Evolutionary conservation across 306 rosid genomes (phyloP), one percentile per base, ranked within the genome.

Genomic region (Cucurbita pepo): DNA sequence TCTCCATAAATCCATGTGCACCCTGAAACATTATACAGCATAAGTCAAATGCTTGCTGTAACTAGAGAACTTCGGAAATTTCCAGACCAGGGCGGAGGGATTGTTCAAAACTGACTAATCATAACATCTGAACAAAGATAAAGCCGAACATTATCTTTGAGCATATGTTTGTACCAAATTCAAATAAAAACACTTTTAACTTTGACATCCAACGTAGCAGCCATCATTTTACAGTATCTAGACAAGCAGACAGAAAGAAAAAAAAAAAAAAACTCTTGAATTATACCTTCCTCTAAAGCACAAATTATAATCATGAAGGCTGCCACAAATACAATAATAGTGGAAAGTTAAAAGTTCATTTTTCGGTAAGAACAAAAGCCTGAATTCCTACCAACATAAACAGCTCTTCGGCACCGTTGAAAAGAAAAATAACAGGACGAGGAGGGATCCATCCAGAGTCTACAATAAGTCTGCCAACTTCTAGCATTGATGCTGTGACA

Each of bases 391-490:
- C 99, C 97, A 95, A 80, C 99, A 95, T 64, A 82, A 91, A 95
- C 67, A 95, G 96, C 81, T 95, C 99, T 75, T 95, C 99, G 8
- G 97, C 99, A n/a, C 97, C 99, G 53, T 95, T 95, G 79, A 95
- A 95, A 72, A 95, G 97, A 81, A 95, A 86, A 82, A 95, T 82
- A 79, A 91, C 71, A 16, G 99, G 99, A 72, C 69, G 86, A 56
- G 82, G 80, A 45, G 97, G 99, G 76, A 75, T 76, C 96, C 96
- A 91, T 69, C 80, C 87, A 76, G 97, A 89, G 85, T 95, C 97
- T 74, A 88, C 91, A 40, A 83, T 86, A 71, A 91, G 88, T 76
- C 99, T 88, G 37, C 88, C 95, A 74, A 95, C 75, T 86, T 95
- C 99, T 77, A 95, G 81, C 95, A 95, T 81, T 22, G 99, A 91